Conservation (phyloP, 2,329 filamentous ascomycete genomes). For the Xylaria hypoxylon region DNA sequence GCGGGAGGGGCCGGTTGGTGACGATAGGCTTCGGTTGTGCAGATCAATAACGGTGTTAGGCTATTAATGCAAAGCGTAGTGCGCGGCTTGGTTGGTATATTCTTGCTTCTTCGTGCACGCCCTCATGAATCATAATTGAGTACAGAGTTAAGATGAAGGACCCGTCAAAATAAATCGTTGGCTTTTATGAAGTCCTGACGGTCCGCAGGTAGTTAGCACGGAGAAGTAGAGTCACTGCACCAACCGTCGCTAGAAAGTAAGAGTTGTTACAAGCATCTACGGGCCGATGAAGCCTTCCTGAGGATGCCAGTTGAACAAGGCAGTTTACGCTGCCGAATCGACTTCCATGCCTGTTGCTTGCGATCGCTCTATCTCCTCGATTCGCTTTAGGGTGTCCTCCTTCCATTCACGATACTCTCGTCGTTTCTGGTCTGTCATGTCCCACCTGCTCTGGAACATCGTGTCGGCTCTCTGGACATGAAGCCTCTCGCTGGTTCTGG, state of each 20-base stretch:
- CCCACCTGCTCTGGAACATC: constrained; percentile 81
- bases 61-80: neutral
- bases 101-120: neutral
- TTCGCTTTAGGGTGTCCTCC: constrained; percentile 65
- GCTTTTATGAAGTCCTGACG: neutral
- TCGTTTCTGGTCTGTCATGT: constrained; percentile 72
- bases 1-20: neutral
- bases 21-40: neutral
- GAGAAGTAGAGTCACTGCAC: neutral
- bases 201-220: neutral
- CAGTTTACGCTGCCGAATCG: constrained; percentile 33
- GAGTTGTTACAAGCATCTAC: neutral
- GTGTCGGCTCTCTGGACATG: constrained; percentile 67
- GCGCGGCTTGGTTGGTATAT: neutral
- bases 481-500: constrained; percentile 53
- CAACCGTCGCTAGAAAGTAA: neutral
- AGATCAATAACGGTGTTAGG: neutral
- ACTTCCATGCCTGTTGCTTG: constrained; percentile 38
- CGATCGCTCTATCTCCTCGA: constrained; percentile 60
- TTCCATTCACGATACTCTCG: constrained; percentile 75
- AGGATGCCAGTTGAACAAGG: neutral
- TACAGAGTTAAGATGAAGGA: neutral
- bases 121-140: neutral
- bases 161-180: neutral
- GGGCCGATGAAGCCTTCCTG: neutral